Evolutionary conservation across 805 yeast genomes (phyloP).

Genomic region (Candida mattraensis): DNA sequence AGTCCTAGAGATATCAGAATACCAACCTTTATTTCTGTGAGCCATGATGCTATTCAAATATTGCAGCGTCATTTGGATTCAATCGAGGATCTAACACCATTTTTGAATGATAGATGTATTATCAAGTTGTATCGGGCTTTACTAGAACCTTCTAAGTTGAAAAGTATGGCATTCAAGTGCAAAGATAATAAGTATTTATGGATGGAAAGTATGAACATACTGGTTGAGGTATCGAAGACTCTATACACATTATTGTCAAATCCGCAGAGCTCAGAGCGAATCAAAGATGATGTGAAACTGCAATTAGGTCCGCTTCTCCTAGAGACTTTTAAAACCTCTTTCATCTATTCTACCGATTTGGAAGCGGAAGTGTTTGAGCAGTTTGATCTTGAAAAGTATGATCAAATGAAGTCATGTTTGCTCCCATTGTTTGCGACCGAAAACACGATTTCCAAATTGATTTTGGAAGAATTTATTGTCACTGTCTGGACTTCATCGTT

Average conservation of each 20-base stretch:
- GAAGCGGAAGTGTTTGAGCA: constrained; percentile 36
- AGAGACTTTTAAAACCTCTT: constrained; percentile 40
- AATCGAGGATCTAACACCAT: constrained; percentile 31
- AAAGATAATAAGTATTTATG: constrained; percentile 44
- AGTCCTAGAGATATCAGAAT: constrained; percentile 40
- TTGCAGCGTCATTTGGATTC: constrained; percentile 39
- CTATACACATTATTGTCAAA: constrained; percentile 28
- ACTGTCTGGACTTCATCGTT: constrained; percentile 60
- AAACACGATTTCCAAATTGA: constrained; percentile 23
- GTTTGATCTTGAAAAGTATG: constrained; percentile 47
- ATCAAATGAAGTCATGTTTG: constrained; percentile 39
- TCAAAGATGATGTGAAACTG: constrained; percentile 18
- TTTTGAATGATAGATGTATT: constrained; percentile 46
- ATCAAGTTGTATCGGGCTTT: constrained; percentile 48
- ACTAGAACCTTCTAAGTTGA: constrained; percentile 49
- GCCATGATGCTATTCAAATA: constrained; percentile 46
- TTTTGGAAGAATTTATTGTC: constrained; percentile 44
- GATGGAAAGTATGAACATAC: constrained; percentile 48
- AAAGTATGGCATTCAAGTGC: constrained; percentile 37
- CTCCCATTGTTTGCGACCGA: constrained; percentile 39
- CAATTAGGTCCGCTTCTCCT: constrained; percentile 43
- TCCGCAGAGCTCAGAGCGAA: constrained; percentile 1
- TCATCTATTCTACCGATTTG: constrained; percentile 31
- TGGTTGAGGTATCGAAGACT: constrained; percentile 37
- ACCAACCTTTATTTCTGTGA: constrained; percentile 64